Percentiles rank a stretch among this genome's conserved stretches.
These are phyloP conservation scores for Podila epigama DNA, from an alignment of 192 early-diverging fungal genomes.

Conservation along the genomic window DNA sequence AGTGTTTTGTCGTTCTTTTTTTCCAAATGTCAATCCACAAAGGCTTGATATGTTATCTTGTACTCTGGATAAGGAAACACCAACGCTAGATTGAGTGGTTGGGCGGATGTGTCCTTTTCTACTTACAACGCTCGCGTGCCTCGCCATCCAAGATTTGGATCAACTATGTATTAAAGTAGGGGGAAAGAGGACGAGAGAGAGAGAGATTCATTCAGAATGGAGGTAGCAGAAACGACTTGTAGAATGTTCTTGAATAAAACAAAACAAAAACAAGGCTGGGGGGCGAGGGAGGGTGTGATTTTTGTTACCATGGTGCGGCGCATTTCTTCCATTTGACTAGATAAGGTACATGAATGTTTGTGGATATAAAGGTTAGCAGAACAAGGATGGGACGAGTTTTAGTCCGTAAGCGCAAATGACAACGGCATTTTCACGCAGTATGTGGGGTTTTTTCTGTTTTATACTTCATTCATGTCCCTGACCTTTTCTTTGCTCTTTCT, in stretches of 20 bases:
- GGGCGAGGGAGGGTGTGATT: too few relatives aligned
- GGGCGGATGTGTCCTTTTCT: background rate
- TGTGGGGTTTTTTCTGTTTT: background rate
- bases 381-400: too few relatives aligned
- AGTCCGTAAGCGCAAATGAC: too few relatives aligned
- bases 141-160: conserved; percentile 81
- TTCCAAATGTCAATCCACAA: background rate
- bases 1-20: background rate
- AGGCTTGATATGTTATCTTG: too few relatives aligned
- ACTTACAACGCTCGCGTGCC: conserved; percentile 82
- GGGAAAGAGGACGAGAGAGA: background rate
- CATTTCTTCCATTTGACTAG: conserved; percentile 87
- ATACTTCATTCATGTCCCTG: background rate
- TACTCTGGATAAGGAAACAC: too few relatives aligned
- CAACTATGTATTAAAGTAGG: conserved; percentile 56
- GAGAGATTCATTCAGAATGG: background rate
- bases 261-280: background rate
- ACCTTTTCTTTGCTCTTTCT: conserved; percentile 77
- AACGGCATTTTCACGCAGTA: too few relatives aligned
- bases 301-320: conserved; percentile 73
- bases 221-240: background rate
- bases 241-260: background rate
- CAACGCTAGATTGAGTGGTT: background rate
- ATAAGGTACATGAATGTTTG: background rate
- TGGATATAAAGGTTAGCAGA: too few relatives aligned